Percentiles rank a stretch among this genome's conserved stretches.
phyloP scores from a whole-genome alignment of 805 yeast genomes.

The Zygosaccharomyces siamensis region DNA sequence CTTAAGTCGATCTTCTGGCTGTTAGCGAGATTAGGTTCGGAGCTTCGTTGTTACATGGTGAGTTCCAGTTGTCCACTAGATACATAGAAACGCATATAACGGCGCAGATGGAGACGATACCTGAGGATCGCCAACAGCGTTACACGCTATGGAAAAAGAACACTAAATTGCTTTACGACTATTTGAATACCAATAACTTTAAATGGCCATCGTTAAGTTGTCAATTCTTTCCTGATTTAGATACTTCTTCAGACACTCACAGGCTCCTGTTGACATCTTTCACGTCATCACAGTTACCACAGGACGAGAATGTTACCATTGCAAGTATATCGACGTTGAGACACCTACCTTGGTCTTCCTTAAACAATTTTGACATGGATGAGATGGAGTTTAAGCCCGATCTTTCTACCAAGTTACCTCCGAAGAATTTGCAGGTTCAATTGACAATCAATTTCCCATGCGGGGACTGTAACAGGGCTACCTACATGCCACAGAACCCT shows the following conservation, averaged over 20 bases:
- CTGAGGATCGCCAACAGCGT: conserved; percentile 27
- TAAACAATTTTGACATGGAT: conserved; percentile 36
- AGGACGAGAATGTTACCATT: conserved; percentile 32
- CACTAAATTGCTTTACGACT: conserved; percentile 68
- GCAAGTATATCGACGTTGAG: conserved; percentile 29
- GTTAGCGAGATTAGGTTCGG: no score
- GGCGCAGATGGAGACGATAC: conserved; percentile 10
- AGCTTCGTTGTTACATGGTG: no score
- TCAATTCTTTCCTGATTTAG: conserved; percentile 56
- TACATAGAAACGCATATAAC: background rate
- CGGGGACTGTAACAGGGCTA: conserved; percentile 62
- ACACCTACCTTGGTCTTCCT: conserved; percentile 33
- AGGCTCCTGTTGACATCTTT: conserved; percentile 32
- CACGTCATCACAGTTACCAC: conserved; percentile 35
- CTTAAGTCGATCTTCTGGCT: no score
- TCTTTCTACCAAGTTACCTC: conserved; percentile 26
- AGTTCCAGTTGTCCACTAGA: background rate
- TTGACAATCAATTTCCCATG: conserved; percentile 35
- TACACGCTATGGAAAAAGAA: conserved; percentile 69
- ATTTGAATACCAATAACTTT: conserved; percentile 61
- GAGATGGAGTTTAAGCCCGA: conserved; percentile 37
- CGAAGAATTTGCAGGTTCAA: conserved; percentile 26
- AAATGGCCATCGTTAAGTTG: conserved; percentile 69
- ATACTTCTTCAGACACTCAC: conserved; percentile 27
- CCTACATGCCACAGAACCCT: conserved; percentile 81